These are phyloP conservation scores for Amanita phalloides DNA, from an alignment of 768 basidiomycete species.

Conservation along the genomic window DNA sequence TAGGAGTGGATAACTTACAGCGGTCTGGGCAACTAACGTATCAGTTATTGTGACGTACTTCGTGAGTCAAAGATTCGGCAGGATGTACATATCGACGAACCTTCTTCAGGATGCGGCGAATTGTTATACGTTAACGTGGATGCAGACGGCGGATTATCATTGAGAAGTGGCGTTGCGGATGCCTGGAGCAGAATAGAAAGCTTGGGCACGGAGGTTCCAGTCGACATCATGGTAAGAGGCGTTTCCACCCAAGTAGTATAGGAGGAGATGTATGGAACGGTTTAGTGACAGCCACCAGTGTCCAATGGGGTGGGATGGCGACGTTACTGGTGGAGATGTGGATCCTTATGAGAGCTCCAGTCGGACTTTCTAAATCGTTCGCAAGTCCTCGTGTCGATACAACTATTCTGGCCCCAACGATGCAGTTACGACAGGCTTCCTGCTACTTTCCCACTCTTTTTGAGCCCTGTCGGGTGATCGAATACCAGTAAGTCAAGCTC, in stretches of 20 bases:
- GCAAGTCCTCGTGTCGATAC: constrained; percentile 3
- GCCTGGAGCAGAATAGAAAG: constrained; percentile 19
- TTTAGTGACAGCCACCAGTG: constrained; percentile 10
- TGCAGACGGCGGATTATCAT: constrained; percentile 45
- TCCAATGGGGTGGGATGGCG: constrained; percentile 7
- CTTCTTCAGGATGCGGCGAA: not conserved
- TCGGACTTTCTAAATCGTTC: constrained; percentile 28
- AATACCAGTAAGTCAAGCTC: not conserved
- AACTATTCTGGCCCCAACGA: constrained; percentile 2
- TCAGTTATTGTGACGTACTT: not conserved
- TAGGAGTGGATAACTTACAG: not conserved
- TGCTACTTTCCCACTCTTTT: not conserved
- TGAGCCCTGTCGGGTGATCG: not conserved
- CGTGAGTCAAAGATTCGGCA: not conserved
- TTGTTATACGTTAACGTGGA: constrained; percentile 11
- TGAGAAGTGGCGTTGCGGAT: constrained; percentile 33
- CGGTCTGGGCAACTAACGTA: not conserved
- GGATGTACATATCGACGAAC: not conserved
- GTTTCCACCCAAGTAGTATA: constrained; percentile 6
- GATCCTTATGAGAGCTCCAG: constrained; percentile 29
- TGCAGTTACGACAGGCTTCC: constrained; percentile 1
- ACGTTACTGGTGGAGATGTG: constrained; percentile 14
- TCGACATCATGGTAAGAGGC: constrained; percentile 11
- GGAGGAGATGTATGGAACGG: constrained; percentile 1
- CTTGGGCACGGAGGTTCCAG: constrained; percentile 12